Evolutionary conservation across 306 rosid genomes (phyloP), one percentile per base, ranked within the genome.

Genomic region (Fragaria ananassa): DNA sequence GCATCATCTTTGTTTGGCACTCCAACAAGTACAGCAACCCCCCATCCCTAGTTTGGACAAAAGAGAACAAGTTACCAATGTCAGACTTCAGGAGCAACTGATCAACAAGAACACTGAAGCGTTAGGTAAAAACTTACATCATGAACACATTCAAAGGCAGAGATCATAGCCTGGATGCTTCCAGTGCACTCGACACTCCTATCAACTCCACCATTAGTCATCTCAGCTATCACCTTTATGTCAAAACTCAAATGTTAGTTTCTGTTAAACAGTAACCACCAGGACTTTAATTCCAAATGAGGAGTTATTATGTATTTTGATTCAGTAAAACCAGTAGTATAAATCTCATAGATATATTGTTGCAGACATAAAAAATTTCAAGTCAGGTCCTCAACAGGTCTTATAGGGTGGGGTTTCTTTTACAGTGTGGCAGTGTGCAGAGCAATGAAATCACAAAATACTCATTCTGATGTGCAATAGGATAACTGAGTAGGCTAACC

Each of bases 111-210:
- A 56, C 0, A 7, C 14, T 14, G 4, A 34, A 35, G 13, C 23
- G 0, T 46, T 69, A 4, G 35, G 12, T 2, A 29, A 49, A 31
- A 29, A 45, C 47, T 39, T 84, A 93, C 98, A 82, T 93, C 96
- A 8, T 93, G 98, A 46, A 93, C 97, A 49, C 97, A 91, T 87
- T 93, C 98, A 27, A 93, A 93, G 6, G 98, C 97, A 7, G 98
- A 88, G 77, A 90, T 85, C 96, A 91, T 91, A 37, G 97, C 97
- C 75, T 93, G 97, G 61, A 90, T 37, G 83, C 93, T 93, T 27
- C 97, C 97, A 0, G 97, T 93, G 74, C 98, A 93, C 76, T 93
- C 98, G 29, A 93, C 73, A 37, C 96, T 91, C 39, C 96, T 89
- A 81, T 93, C 98, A 27, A 93, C 98, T 46, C 97, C 98, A 62